Evolutionary conservation across 768 basidiomycete species (phyloP), one percentile per base, ranked within the genome.

Genomic region (Omphalotus guepiniiformis): DNA sequence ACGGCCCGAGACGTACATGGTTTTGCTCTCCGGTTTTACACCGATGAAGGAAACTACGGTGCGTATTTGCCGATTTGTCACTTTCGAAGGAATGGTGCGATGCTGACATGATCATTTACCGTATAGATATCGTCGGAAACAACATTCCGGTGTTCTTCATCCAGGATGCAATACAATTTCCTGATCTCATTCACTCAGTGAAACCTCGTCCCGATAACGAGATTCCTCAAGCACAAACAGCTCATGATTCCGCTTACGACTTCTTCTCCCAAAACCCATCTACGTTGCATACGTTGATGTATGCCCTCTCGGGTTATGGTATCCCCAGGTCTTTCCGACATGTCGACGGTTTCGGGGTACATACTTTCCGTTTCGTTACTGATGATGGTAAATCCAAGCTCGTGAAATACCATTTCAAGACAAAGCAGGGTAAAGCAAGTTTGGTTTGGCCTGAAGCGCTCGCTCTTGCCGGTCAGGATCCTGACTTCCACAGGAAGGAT

Each of bases 71-170:
- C 30, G 30, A 32, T n/a, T n/a, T 32, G 30, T 9, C n/a, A 32
- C 30, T n/a, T n/a, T n/a, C n/a, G n/a, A n/a, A n/a, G n/a, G 30
- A 32, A 32, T 9, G 61, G 54, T 59, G 61, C 8, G 13, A 39
- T 21, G 21, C 16, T 4, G 18, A 39, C 21, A 13, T n/a, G 21
- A 13, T 18, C 13, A 39, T 21, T 39, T 15, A n/a, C 22, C 13
- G 4, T n/a, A 23, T 21, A 39, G 39, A 39, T 39, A 39, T 39
- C 22, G 39, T 39, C 3, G 39, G 39, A 8, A 39, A 39, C 21
- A 39, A 39, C 21, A 39, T 39, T 3, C 39, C 39, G 13, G 39
- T 39, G 13, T 39, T 39, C 21, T 39, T 39, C 39, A 22, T 39
- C 21, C 39, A 39, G 22, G 39, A 39, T 23, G 39, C 39, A 4